Evolutionary conservation across 169 alveolate genomes (phyloP).

Genomic region (Plasmodium vivax): DNA sequence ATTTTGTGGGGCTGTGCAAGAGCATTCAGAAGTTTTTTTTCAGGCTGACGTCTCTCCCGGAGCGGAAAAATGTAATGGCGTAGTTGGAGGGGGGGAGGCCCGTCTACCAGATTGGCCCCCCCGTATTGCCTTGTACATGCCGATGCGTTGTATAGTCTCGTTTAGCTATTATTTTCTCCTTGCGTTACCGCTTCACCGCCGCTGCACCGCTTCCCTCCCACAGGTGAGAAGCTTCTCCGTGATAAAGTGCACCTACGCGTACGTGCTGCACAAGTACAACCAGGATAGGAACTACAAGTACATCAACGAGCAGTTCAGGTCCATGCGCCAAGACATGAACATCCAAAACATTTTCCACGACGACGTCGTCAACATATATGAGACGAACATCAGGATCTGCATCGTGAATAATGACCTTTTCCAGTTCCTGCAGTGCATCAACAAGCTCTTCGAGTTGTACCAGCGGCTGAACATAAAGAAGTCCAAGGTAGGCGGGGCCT

Average conservation of each 20-base stretch:
- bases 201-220: background rate
- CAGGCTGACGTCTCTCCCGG: constrained; percentile 87
- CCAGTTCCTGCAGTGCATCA: constrained; percentile 95
- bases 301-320: constrained; percentile 91
- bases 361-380: constrained; percentile 92
- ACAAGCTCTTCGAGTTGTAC: constrained; percentile 90
- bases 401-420: constrained; percentile 92
- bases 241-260: constrained; percentile 75
- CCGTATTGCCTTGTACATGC: background rate
- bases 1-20: constrained; percentile 83
- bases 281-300: constrained; percentile 84
- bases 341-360: constrained; percentile 92
- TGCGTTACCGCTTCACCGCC: too few relatives aligned
- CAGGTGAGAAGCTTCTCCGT: constrained; percentile 61
- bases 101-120: background rate
- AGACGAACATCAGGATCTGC: constrained; percentile 94
- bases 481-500: constrained; percentile 11
- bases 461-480: constrained; percentile 79
- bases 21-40: constrained; percentile 86
- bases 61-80: constrained; percentile 78
- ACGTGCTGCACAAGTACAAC: constrained; percentile 80
- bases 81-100: background rate
- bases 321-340: constrained; percentile 94
- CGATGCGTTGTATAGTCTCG: background rate
- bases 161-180: background rate